Base-by-base conservation (phyloP, 306 rosid genomes). In the Albizia julibrissin region DNA sequence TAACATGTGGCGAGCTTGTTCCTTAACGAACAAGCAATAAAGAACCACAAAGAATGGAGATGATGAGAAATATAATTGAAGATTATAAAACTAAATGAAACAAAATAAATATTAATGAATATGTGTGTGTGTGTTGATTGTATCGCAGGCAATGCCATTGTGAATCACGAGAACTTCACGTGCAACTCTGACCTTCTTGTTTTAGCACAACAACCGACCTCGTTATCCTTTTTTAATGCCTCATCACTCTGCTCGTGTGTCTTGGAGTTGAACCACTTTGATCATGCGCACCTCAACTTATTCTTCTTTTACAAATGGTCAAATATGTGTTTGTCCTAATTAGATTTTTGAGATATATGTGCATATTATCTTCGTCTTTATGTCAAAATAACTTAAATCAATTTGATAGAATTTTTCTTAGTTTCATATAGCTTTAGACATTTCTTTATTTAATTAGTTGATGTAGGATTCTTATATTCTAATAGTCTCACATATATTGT, bases 131-230 rank as follows among this genome's bases (percentile, higher is more conserved):
- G 44, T 86, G 89, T 88, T 67, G 84, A 91, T 91, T 88, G 67
- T 76, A 68, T 64, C 86, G 79, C 77, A 87, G 94, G 97, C 89
- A 95, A 91, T 82, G 90, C 64, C 89, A 75, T 85, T 90, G 98
- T 84, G 92, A 90, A 93, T 85, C 93, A 91, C 95, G 85, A 93
- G 92, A 89, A 79, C 85, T 91, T 90, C 99, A 92, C 98, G 98
- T 93, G 99, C 94, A 88, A 89, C 77, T 83, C 93, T 93, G 95
- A 87, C 91, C 75, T 87, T 78, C 82, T 86, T 85, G 90, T 84
- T 87, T 79, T 22, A 82, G 81, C 72, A 89, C 84, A 58, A 80
- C 89, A 58, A 80, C 89, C 87, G 84, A 80, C 77, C 85, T 77
- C 49, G 52, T 69, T 42, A 52, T 27, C 78, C 76, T 78, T 61